Evolutionary conservation across 805 yeast genomes (phyloP), one percentile per base, ranked within the genome.

Genomic region (Cyberlindnera euphorbiiphila): DNA sequence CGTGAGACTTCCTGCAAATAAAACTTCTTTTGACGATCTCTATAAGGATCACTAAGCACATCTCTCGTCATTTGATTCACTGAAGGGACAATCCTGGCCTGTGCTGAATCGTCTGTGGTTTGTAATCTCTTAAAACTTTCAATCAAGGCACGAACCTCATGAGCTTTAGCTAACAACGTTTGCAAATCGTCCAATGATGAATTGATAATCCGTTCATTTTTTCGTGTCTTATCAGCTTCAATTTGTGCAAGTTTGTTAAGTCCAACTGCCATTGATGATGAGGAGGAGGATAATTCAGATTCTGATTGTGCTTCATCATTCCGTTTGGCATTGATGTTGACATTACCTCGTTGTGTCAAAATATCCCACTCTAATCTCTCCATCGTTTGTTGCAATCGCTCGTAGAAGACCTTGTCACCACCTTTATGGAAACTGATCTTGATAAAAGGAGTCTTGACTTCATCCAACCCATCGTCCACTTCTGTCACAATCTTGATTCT

Each of bases 391-490:
- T 59, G 56, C 3, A 76, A 57, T 36, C 74, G 69, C 16, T 67
- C 69, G 41, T 69, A 73, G 47, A 82, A 78, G 9, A 59, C 50
- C 28, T 64, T 57, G 14, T 79, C 80, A 7, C 94, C 94, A 5
- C 83, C 82, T 26, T 70, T 71, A 42, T 89, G 72, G 59, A 89
- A 89, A 50, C 95, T 83, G 21, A 87, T 38, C 55, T 85, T 86
- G 10, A 83, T 68, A 35, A 71, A 69, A 1, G 49, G 43, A 2
- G 26, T 15, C 13, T 37, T 35, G 4, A 33, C 42, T 10, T 43
- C 56, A 6, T 37, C 36, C 5, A 51, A 25, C 5, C 59, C 53
- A 34, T 56, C 71, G 56, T 37, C 48, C 27, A 48, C 45, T 36
- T 62, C 65, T 1, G 60, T 45, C 24, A 47, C 50, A 6, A 64